A percentile compares a stretch with the other conserved stretches of the same genome.
Evolutionary conservation across 257 asterid genomes (phyloP).

Genomic region (Nicotiana paniculata): DNA sequence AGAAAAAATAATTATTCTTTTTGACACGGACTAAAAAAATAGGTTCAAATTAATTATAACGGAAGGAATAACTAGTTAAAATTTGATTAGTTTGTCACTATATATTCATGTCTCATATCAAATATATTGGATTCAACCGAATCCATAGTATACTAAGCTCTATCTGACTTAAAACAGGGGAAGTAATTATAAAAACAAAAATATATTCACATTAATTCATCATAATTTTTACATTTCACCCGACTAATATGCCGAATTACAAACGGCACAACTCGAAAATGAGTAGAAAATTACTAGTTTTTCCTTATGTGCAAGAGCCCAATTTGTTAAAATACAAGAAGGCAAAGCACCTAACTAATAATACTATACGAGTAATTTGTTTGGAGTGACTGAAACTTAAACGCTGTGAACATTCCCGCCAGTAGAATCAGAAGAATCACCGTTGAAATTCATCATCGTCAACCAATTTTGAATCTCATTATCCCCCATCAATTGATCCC

Average conservation of each 20-base stretch:
- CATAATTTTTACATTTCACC: background rate
- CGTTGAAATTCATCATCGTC: constrained; percentile 54
- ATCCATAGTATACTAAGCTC: background rate
- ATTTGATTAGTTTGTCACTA: no score
- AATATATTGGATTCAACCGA: no score
- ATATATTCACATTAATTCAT: background rate
- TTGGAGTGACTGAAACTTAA: background rate
- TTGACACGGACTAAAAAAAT: no score
- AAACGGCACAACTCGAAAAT: background rate
- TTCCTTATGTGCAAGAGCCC: background rate
- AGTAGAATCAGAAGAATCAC: constrained; percentile 49
- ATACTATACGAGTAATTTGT: background rate
- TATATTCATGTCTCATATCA: no score
- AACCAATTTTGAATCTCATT: constrained; percentile 55
- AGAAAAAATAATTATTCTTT: no score
- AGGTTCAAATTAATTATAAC: no score
- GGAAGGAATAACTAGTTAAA: no score
- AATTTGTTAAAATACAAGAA: background rate
- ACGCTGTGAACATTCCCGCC: constrained; percentile 30
- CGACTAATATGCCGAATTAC: background rate
- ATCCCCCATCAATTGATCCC: constrained; percentile 24
- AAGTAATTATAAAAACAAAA: background rate
- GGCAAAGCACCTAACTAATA: background rate
- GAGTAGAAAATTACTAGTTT: background rate
- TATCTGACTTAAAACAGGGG: background rate